Evolutionary conservation across 169 alveolate genomes (phyloP).

Genomic region (Eimeria acervulina): DNA sequence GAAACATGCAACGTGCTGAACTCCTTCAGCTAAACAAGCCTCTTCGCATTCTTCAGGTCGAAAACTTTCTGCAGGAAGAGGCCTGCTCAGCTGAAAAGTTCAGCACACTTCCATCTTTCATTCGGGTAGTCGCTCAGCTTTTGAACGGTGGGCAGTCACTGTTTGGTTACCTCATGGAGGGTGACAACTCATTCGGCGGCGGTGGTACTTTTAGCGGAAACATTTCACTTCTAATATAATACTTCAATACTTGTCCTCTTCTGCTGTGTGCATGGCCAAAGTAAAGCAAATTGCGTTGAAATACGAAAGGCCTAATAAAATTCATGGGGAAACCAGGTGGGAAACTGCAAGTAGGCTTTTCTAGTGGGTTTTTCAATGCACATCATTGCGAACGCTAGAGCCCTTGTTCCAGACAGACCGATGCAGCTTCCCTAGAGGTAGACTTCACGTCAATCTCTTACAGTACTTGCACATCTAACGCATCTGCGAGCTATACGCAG

Average conservation of each 20-base stretch:
- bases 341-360: too few species aligned
- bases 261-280: neutral
- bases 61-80: neutral
- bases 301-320: too few species aligned
- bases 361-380: neutral
- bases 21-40: neutral
- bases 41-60: neutral
- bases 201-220: neutral
- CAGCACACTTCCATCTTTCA: too few species aligned
- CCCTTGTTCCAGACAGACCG: neutral
- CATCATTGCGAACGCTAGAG: neutral
- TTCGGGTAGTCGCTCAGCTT: too few species aligned
- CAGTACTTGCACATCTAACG: neutral
- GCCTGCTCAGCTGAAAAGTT: too few species aligned
- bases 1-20: neutral
- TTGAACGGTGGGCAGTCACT: too few species aligned
- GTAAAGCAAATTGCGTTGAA: neutral
- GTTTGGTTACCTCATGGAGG: too few species aligned
- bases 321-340: too few species aligned
- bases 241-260: neutral
- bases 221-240: neutral
- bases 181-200: neutral
- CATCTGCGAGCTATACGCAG: neutral
- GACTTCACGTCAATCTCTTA: neutral
- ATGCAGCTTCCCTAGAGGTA: neutral